A percentile compares a stretch with the other conserved stretches of the same genome.
These are phyloP conservation scores for Lanmaoa pseudosensibilis DNA, from an alignment of 768 basidiomycete genomes.

Conservation along the genomic window DNA sequence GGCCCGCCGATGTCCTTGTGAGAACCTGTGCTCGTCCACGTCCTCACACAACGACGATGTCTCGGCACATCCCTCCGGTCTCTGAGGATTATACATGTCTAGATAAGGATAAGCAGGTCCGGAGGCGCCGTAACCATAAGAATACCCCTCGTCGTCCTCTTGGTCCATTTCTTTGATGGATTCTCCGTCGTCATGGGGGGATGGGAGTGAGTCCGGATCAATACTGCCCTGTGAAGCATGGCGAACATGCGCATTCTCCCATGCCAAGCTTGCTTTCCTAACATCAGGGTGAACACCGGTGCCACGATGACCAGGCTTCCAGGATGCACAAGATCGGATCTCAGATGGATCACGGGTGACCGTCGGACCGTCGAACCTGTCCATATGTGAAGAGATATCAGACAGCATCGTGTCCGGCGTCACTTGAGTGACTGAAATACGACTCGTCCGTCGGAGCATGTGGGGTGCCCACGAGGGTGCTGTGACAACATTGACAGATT, in stretches of 20 bases:
- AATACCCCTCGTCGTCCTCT: slow-evolving; percentile 10
- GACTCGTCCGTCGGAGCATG: slow-evolving; percentile 28
- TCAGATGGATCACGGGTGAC: slow-evolving; percentile 17
- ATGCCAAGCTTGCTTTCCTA: background rate
- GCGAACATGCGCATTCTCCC: slow-evolving; percentile 11
- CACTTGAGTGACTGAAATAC: slow-evolving; percentile 10
- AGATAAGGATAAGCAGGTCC: slow-evolving; percentile 32
- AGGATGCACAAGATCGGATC: slow-evolving; percentile 17
- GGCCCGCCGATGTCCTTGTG: background rate
- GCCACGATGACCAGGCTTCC: slow-evolving; percentile 21
- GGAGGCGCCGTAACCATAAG: slow-evolving; percentile 31
- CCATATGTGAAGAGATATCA: slow-evolving; percentile 3
- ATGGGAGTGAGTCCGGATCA: slow-evolving; percentile 2
- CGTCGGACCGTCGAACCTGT: slow-evolving; percentile 4
- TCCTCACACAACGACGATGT: slow-evolving; percentile 5
- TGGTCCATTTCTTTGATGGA: slow-evolving; percentile 8
- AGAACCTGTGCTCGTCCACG: background rate
- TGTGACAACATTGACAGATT: slow-evolving; percentile 4
- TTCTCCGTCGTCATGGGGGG: slow-evolving; percentile 13
- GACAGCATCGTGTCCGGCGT: slow-evolving; percentile 4
- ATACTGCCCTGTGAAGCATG: slow-evolving; percentile 5
- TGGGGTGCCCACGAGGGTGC: slow-evolving; percentile 6
- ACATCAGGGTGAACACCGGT: slow-evolving; percentile 3
- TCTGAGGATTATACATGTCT: slow-evolving; percentile 30
- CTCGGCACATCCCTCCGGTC: slow-evolving; percentile 1